Base-by-base conservation (phyloP, 179 eudicot genomes). In the Heliamphora pulchella region DNA sequence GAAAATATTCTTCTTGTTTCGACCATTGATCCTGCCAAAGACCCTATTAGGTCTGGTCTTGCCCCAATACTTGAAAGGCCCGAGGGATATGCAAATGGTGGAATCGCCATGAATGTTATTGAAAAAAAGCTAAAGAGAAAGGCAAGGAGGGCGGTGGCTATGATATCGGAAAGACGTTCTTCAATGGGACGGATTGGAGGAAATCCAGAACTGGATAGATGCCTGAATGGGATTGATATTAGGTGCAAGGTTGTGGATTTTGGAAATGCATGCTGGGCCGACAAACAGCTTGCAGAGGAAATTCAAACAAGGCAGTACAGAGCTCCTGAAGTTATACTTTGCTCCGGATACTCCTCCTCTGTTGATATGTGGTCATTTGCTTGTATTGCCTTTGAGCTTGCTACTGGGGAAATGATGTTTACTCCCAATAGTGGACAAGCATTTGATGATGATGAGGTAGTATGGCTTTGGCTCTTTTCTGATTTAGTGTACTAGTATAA, bases 301-400 rank as follows among this genome's bases (percentile, higher is more conserved):
- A 96, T 96, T 80, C 99, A 96, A 82, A 96, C 99, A 41, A 92
- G 98, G 79, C 98, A 96, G 77, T 96, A 96, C 78, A 87, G 99
- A 86, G 92, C 98, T 74, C 99, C 99, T 65, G 99, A 96, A 87
- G 99, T 96, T 81, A 85, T 96, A 73, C 83, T 94, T 10, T 87
- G 86, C 14, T 87, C 98, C 44, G 94, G 96, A 8, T 94, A 96
- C 84, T 83, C 92, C 8, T 88, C 79, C 39, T 82, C 98, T 73
- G 91, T 89, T 74, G 99, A 96, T 86, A 91, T 96, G 93, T 96
- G 99, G 99, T 96, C 99, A 74, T 94, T 95, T 86, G 99, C 90
- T 82, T 96, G 99, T 84, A 93, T 83, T 3, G 93, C 98, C 8
- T 96, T 96, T 82, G 99, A 96, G 91, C 97, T 96, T 78, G 99